phyloP scores from a whole-genome alignment of 148 eudicot species.

The Pouteria glomerata region DNA sequence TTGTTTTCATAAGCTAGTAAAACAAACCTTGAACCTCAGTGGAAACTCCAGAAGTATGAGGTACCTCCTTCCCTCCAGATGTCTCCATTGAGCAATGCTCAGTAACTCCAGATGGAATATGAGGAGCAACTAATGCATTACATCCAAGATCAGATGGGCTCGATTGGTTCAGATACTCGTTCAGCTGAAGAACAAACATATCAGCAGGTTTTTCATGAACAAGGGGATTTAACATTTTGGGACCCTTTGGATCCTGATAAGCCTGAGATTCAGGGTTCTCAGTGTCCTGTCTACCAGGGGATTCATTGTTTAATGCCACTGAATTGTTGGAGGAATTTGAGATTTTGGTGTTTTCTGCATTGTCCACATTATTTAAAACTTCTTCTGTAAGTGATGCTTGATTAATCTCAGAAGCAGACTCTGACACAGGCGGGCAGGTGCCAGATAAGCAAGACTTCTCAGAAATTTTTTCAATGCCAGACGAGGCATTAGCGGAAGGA shows the following conservation, averaged over 20 bases:
- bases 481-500: slow-evolving; percentile 14
- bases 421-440: slow-evolving; percentile 17
- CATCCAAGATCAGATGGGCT: slow-evolving; percentile 16
- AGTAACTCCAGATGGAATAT: slow-evolving; percentile 19
- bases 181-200: slow-evolving; percentile 43
- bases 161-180: slow-evolving; percentile 29
- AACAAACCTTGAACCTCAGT: slow-evolving; percentile 40
- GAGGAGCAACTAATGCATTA: slow-evolving; percentile 21
- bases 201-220: slow-evolving; percentile 17
- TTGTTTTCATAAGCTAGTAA: slow-evolving; percentile 9
- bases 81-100: slow-evolving; percentile 12
- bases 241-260: slow-evolving; percentile 19
- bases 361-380: slow-evolving; percentile 19
- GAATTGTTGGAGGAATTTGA: neutral
- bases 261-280: slow-evolving; percentile 26
- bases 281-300: slow-evolving; percentile 15
- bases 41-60: slow-evolving; percentile 23
- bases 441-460: slow-evolving; percentile 25
- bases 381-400: slow-evolving; percentile 13
- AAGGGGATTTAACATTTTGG: slow-evolving; percentile 11
- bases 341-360: slow-evolving; percentile 15
- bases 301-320: slow-evolving; percentile 11
- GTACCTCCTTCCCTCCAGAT: slow-evolving; percentile 26
- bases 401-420: slow-evolving; percentile 16
- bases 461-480: slow-evolving; percentile 4